Conservation (phyloP, 805 yeast species). For the Lipomyces mesembrius region DNA sequence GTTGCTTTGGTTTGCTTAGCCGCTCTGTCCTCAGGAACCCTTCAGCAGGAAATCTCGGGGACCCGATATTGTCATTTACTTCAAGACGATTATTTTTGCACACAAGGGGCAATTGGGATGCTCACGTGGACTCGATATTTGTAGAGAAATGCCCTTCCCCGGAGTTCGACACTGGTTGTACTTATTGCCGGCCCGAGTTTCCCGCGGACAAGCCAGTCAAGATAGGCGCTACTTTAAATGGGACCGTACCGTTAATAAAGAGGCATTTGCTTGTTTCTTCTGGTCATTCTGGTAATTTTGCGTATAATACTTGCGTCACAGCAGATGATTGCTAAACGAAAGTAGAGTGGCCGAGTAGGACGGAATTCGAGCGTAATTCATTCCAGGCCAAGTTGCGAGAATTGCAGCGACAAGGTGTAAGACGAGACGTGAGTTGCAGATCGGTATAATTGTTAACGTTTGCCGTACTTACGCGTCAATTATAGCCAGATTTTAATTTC, state of each 20-base stretch:
- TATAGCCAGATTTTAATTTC: constrained; percentile 31
- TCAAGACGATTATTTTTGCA: background rate
- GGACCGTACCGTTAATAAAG: constrained; percentile 58
- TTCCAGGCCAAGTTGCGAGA: constrained; percentile 20
- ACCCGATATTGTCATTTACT: background rate
- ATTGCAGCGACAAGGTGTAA: constrained; percentile 17
- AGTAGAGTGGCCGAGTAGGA: constrained; percentile 49
- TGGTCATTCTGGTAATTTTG: constrained; percentile 47
- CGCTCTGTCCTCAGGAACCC: background rate
- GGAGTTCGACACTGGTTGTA: constrained; percentile 62
- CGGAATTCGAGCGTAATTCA: constrained; percentile 47
- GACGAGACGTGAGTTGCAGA: constrained; percentile 28
- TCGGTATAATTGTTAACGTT: background rate
- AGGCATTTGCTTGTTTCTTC: constrained; percentile 62
- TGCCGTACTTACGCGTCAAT: background rate
- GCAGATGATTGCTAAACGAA: background rate
- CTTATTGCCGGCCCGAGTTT: constrained; percentile 56
- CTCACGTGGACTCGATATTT: constrained; percentile 11
- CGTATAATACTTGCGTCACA: background rate
- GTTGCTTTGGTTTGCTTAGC: background rate
- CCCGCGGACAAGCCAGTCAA: constrained; percentile 53
- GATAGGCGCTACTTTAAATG: constrained; percentile 49
- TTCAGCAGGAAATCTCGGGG: background rate
- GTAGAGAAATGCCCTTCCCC: constrained; percentile 56
- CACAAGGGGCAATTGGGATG: background rate